Evolutionary conservation across 2,329 filamentous ascomycete genomes (phyloP), one percentile per base, ranked within the genome.

Genomic region (Botryotinia calthae): DNA sequence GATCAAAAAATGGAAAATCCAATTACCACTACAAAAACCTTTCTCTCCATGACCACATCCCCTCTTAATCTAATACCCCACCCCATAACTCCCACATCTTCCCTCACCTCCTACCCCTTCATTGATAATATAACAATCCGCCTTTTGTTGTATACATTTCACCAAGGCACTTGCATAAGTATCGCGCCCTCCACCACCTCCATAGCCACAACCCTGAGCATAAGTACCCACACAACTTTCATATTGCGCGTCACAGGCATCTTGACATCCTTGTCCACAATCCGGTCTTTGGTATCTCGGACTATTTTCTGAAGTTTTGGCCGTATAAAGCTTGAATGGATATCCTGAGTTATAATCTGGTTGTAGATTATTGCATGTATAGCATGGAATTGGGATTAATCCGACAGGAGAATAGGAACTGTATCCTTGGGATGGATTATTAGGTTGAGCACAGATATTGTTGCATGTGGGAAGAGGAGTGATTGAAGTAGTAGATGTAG

Each of bases 361-460:
- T 73, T 81, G 78, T 58, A 85, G 76, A 76, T 88, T 86, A 80
- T 88, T 89, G 83, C 87, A 89, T 37, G 84, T 85, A 46, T 88
- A 83, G 72, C 86, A 80, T 63, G 87, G 87, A 70, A 88, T 81
- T 34, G 82, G 80, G 70, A 89, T 87, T 73, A 82, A 84, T 66
- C 86, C 87, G 25, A 88, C 85, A 4, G 85, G 84, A 68, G 83
- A 89, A 51, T 90, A 88, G 2, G 91, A 89, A 1, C 88, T 89
- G 79, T 94, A 95, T 70, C 89, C 89, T 76, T 86, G 87, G 79
- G 86, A 86, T 76, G 87, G 86, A 81, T 82, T 86, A 70, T 82
- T 80, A n/a, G 87, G 84, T 80, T 88, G 86, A 51, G 79, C 81
- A 84, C 87, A 88, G 77, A 88, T 84, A 59, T 79, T 79, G 31